Percentiles rank a stretch among this genome's conserved stretches.
Conservation (phyloP, 169 alveolate species). For the Cryptosporidium parvum region DNA sequence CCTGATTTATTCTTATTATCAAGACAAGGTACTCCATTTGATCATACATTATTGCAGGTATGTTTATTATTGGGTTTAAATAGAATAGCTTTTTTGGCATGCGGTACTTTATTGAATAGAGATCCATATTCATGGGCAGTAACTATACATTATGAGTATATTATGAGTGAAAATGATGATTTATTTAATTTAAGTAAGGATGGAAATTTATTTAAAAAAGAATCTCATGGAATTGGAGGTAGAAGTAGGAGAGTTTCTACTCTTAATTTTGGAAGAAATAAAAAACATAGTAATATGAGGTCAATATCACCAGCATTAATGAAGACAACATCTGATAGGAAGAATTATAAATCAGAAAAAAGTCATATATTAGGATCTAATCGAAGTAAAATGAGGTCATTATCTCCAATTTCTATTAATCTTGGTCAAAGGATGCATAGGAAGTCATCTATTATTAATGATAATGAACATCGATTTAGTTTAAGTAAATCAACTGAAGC, state of each 20-base stretch:
- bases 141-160: conserved; percentile 62
- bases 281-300: conserved; percentile 19
- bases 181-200: not conserved
- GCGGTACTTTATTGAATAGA: conserved; percentile 72
- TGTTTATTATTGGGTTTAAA: conserved; percentile 58
- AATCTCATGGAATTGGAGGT: not conserved
- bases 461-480: not conserved
- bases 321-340: not conserved
- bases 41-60: conserved; percentile 68
- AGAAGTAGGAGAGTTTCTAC: not conserved
- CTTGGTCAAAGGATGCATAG: not conserved
- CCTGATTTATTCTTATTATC: conserved; percentile 71
- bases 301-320: conserved; percentile 1
- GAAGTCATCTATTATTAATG: not conserved
- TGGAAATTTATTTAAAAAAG: not conserved
- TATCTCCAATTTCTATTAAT: conserved; percentile 38
- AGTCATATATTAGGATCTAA: not conserved
- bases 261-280: not conserved
- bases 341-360: not conserved
- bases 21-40: conserved; percentile 73
- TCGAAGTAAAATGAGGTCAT: conserved; percentile 52
- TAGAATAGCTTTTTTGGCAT: conserved; percentile 71
- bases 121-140: conserved; percentile 75
- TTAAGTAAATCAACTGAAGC: not conserved
- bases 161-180: not conserved